Conservation (phyloP, 2,329 filamentous ascomycete species). For the Byssothecium circinans region DNA sequence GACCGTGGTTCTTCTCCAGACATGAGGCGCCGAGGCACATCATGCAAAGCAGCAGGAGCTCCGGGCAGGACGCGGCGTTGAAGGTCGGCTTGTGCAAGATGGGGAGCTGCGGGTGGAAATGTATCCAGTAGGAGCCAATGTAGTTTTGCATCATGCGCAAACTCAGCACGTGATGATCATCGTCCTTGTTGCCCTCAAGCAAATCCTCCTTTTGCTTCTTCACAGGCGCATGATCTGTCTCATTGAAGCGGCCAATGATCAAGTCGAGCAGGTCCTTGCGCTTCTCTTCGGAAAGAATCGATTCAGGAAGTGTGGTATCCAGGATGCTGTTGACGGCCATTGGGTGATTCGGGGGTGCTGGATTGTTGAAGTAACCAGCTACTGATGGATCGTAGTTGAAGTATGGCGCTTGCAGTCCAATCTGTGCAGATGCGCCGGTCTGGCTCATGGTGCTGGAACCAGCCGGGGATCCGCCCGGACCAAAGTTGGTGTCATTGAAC, state of each 20-base stretch:
- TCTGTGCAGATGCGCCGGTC: constrained; percentile 45
- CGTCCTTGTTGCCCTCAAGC: constrained; percentile 73
- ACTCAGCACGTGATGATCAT: constrained; percentile 67
- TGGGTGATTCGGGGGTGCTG: constrained; percentile 67
- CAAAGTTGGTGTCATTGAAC: constrained; percentile 68
- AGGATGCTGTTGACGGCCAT: constrained; percentile 89
- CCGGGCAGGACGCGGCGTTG: constrained; percentile 81
- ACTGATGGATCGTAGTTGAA: constrained; percentile 54
- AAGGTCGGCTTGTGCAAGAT: constrained; percentile 96
- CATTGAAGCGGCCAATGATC: constrained; percentile 79
- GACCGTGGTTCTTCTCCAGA: constrained; percentile 78
- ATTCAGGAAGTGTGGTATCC: constrained; percentile 77
- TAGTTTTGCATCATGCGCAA: constrained; percentile 95
- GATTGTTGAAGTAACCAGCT: constrained; percentile 51
- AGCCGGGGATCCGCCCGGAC: constrained; percentile 35
- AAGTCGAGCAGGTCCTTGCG: constrained; percentile 80
- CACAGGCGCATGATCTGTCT: constrained; percentile 72
- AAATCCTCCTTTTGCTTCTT: constrained; percentile 76
- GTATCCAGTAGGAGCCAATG: constrained; percentile 83
- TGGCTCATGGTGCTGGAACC: constrained; percentile 28
- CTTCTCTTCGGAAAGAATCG: constrained; percentile 83
- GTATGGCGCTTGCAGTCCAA: constrained; percentile 53
- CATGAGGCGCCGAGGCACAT: constrained; percentile 92
- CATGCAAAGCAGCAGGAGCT: constrained; percentile 80
- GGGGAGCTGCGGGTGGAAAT: constrained; percentile 91